phyloP scores from a whole-genome alignment of 441 rosid species.

The Raphanus hybrid region DNA sequence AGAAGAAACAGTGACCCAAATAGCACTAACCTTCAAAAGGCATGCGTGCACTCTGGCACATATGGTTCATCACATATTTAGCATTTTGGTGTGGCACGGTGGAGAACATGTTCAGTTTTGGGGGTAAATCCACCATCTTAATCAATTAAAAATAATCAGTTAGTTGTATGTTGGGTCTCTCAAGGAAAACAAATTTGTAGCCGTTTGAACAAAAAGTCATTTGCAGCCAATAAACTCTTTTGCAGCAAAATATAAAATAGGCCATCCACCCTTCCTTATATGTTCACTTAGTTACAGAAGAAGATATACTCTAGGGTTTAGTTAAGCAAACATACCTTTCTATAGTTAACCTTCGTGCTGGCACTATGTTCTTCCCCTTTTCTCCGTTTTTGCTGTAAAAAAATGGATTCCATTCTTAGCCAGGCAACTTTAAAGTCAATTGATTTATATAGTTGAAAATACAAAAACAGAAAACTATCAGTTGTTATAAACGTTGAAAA shows the following conservation, averaged over 20 bases:
- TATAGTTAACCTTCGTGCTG: slow-evolving; percentile 59
- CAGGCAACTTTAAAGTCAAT: not conserved
- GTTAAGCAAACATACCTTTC: slow-evolving; percentile 61
- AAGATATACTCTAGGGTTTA: slow-evolving; percentile 2
- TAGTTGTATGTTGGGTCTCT: slow-evolving; percentile 55
- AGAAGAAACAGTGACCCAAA: slow-evolving; percentile 1
- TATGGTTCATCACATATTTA: slow-evolving; percentile 38
- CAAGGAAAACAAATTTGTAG: slow-evolving; percentile 38
- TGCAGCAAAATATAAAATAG: not conserved
- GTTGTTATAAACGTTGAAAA: not conserved
- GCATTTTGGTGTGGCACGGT: slow-evolving; percentile 45
- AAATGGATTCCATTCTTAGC: slow-evolving; percentile 18
- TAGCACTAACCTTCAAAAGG: slow-evolving; percentile 65
- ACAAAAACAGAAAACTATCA: slow-evolving; percentile 1
- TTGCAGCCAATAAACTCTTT: not conserved
- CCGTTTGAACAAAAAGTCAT: not conserved
- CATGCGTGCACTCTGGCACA: slow-evolving; percentile 50
- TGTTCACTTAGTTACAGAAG: not conserved
- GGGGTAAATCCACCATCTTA: slow-evolving; percentile 73
- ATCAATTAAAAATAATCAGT: slow-evolving; percentile 61
- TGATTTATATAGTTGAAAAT: not conserved
- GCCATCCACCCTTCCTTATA: not conserved
- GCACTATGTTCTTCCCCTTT: slow-evolving; percentile 74
- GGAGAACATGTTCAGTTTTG: slow-evolving; percentile 55
- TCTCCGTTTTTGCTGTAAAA: slow-evolving; percentile 86